phyloP scores from a whole-genome alignment of 2,329 filamentous ascomycete species.

The Cladosporium sp. region DNA sequence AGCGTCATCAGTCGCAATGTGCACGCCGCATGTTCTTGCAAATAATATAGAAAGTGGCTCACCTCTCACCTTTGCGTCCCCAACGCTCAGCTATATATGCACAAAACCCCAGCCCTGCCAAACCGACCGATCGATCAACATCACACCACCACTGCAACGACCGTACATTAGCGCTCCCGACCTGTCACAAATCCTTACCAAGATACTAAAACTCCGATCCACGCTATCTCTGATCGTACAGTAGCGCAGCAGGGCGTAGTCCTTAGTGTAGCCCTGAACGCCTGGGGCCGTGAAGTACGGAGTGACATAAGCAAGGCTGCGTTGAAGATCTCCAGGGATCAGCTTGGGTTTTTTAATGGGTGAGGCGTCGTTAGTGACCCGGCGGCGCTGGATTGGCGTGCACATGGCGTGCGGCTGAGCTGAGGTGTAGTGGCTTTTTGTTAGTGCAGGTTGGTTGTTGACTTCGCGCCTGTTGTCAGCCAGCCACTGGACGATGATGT shows the following conservation, averaged over 20 bases:
- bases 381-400: background rate
- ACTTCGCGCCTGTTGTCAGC: too few relatives aligned
- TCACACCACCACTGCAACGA: background rate
- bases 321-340: background rate
- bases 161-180: background rate
- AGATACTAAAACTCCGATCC: background rate
- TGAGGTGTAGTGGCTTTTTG: background rate
- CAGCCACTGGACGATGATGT: too few relatives aligned
- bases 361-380: too few relatives aligned
- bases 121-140: background rate
- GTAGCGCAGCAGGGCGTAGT: background rate
- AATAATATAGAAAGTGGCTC: too few relatives aligned
- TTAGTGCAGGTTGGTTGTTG: background rate
- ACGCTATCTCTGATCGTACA: constrained; percentile 2
- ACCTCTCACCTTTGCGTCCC: too few relatives aligned
- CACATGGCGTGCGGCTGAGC: background rate
- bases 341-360: background rate
- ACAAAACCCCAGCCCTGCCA: too few relatives aligned
- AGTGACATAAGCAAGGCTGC: background rate
- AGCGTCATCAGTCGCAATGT: too few relatives aligned
- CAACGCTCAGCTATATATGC: too few relatives aligned
- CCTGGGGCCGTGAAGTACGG: too few relatives aligned
- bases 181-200: background rate
- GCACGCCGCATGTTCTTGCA: too few relatives aligned
- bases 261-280: too few relatives aligned